Conservation (phyloP, 2,329 filamentous ascomycete genomes). For the Trichophyton rubrum region DNA sequence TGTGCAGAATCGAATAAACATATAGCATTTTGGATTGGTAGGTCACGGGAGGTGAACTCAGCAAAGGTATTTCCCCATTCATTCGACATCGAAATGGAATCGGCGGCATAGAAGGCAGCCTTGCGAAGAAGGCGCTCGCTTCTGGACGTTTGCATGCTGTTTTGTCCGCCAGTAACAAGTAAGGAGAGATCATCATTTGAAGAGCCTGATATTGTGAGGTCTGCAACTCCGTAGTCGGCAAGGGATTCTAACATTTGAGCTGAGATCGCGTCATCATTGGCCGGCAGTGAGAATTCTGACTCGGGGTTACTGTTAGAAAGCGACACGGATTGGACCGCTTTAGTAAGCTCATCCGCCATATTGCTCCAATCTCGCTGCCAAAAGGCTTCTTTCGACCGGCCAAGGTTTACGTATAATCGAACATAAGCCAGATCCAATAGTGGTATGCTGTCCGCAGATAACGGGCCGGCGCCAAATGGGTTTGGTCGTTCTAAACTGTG, state of each 20-base stretch:
- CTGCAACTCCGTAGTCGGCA: slow-evolving; percentile 25
- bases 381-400: slow-evolving; percentile 79
- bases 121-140: slow-evolving; percentile 81
- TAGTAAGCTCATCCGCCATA: slow-evolving; percentile 75
- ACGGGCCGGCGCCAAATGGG: slow-evolving; percentile 64
- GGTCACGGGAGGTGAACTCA: slow-evolving; percentile 68
- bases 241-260: slow-evolving; percentile 24
- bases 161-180: slow-evolving; percentile 25
- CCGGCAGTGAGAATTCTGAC: slow-evolving; percentile 22
- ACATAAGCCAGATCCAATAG: slow-evolving; percentile 86
- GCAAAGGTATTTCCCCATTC: slow-evolving; percentile 75
- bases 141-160: slow-evolving; percentile 41
- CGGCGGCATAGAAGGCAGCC: slow-evolving; percentile 89
- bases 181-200: slow-evolving; percentile 25
- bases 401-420: slow-evolving; percentile 84
- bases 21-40: slow-evolving; percentile 81
- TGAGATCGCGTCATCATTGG: slow-evolving; percentile 17
- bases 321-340: slow-evolving; percentile 61
- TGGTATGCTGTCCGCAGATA: slow-evolving; percentile 84
- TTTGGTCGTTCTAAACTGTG: slow-evolving; percentile 78
- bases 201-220: slow-evolving; percentile 27
- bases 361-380: slow-evolving; percentile 90
- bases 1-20: slow-evolving; percentile 91
- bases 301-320: slow-evolving; percentile 45
- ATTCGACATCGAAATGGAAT: slow-evolving; percentile 79